Evolutionary conservation across 2,329 filamentous ascomycete species (phyloP), one percentile per base, ranked within the genome.

Genomic region (Talaromyces sp.): DNA sequence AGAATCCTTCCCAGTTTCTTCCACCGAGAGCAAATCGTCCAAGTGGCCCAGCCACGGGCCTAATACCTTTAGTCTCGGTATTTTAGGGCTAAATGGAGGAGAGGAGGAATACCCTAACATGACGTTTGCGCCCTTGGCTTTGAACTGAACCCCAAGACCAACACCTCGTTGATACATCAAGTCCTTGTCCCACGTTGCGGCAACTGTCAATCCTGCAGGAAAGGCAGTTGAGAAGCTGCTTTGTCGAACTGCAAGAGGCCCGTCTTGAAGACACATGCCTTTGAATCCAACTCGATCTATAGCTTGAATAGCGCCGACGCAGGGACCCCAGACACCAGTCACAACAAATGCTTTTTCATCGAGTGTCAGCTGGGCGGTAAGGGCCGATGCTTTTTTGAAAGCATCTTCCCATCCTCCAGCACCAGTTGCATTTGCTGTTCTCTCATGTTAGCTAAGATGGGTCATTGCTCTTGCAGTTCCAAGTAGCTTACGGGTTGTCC

Each of bases 171-270:
- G 72, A 59, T 85, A 82, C 0, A 84, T 81, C 62, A 87, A 67
- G 4, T 81, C 78, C 55, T 73, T 76, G 62, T 87, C 83, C 85
- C 85, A 88, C 7, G 73, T 74, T 1, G 88, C 87, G 22, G 87
- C 89, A 1, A 82, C 83, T 0, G 88, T 91, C 64, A 92, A 88
- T 36, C 89, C 89, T 17, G 88, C 84, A 0, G 89, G 88, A 66
- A 93, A 93, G 0, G 85, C 88, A 1, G 88, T 91, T 51, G 87
- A 83, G 64, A 89, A 85, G 65, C 91, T 88, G 3, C 86, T 85
- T n/a, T 84, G 82, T 9, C 88, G 84, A 19, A 93, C 79, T 22
- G 89, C 88, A 62, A 75, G 72, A 1, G 70, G 72, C 6, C 71
- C 75, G 65, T 78, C 76, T 33, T 76, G 71, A 7, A 78, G 64